These are phyloP conservation scores for Corinectria fuckeliana DNA, from an alignment of 2,329 filamentous ascomycete genomes.

Conservation along the genomic window DNA sequence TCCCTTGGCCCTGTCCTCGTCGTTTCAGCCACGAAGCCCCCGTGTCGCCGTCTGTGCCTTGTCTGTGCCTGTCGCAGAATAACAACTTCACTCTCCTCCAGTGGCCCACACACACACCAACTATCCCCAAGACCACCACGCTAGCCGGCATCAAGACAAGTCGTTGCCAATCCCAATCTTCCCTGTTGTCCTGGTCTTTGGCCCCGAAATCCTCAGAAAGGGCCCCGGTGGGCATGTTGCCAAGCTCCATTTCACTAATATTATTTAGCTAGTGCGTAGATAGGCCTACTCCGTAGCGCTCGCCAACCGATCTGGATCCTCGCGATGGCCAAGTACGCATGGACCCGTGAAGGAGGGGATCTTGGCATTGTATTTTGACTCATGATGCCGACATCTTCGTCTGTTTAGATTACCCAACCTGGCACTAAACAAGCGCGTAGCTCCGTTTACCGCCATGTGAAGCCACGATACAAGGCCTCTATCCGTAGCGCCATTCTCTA, in stretches of 20 bases:
- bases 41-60: neutral
- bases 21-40: conserved; percentile 15
- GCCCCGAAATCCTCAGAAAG: neutral
- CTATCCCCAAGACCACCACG: neutral
- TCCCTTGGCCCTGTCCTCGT: neutral
- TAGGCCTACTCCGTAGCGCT: too few species aligned
- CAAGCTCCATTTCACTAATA: neutral
- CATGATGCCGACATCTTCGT: conserved; percentile 3
- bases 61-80: conserved; percentile 24
- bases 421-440: neutral
- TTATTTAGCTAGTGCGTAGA: too few species aligned
- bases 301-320: neutral
- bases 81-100: conserved; percentile 8
- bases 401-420: conserved; percentile 6
- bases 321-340: neutral
- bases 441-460: neutral
- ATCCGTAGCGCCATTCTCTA: neutral
- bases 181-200: neutral
- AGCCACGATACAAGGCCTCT: neutral
- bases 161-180: neutral
- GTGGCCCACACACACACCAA: neutral
- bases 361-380: neutral
- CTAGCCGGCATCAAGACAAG: neutral
- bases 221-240: neutral
- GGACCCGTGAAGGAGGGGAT: conserved; percentile 1